Evolutionary conservation across 2,329 filamentous ascomycete species (phyloP).

Genomic region (Endocalyx cinctus): DNA sequence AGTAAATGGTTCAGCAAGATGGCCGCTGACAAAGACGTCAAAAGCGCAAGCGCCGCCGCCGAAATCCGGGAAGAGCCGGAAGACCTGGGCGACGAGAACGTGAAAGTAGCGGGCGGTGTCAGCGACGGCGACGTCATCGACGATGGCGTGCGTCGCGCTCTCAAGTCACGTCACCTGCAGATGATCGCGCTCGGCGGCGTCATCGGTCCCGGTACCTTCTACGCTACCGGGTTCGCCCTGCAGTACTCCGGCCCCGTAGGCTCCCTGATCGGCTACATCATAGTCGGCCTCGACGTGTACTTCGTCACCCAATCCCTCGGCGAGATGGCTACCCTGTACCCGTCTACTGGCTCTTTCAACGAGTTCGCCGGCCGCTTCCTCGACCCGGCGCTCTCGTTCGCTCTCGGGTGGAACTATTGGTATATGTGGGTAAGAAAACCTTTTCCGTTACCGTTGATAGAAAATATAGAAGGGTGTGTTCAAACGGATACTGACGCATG

Average conservation of each 20-base stretch:
- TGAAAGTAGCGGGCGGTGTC: too few relatives aligned
- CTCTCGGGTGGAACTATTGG: constrained; percentile 46
- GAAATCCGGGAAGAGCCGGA: too few relatives aligned
- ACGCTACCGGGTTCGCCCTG: constrained; percentile 24
- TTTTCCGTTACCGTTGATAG: too few relatives aligned
- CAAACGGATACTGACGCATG: too few relatives aligned
- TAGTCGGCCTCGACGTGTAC: constrained; percentile 27
- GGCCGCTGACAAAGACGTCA: too few relatives aligned
- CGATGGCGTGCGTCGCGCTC: constrained; percentile 21
- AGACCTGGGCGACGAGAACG: too few relatives aligned
- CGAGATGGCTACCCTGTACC: constrained; percentile 52
- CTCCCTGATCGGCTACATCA: constrained; percentile 27
- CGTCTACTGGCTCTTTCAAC: constrained; percentile 48
- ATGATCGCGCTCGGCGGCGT: constrained; percentile 26
- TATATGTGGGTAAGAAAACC: constrained; percentile 42
- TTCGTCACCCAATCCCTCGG: constrained; percentile 48
- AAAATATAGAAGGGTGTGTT: too few relatives aligned
- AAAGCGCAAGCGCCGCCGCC: too few relatives aligned
- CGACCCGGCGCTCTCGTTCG: constrained; percentile 42
- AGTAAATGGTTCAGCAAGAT: too few relatives aligned
- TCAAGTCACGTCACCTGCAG: constrained; percentile 25
- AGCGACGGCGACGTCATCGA: constrained; percentile 22
- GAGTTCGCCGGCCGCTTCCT: constrained; percentile 47
- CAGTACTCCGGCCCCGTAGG: constrained; percentile 27
- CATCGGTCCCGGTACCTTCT: constrained; percentile 24